A percentile compares a stretch with the other conserved stretches of the same genome.
phyloP scores from a whole-genome alignment of 2,329 filamentous ascomycete species.

The Aspergillus aculeatus region DNA sequence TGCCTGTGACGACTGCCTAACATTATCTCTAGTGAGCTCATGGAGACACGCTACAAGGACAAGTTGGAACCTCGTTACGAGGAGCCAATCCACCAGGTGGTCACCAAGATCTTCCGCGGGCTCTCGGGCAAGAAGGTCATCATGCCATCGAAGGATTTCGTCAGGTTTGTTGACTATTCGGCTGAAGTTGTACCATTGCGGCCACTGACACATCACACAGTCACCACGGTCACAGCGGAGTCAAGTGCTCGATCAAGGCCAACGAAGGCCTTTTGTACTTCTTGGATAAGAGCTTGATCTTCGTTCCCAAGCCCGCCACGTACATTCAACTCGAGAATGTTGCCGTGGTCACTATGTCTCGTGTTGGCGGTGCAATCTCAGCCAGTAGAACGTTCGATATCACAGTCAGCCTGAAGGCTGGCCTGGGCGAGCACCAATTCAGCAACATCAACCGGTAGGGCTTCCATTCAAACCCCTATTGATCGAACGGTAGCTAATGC shows the following conservation, averaged over 20 bases:
- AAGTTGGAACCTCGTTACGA: slow-evolving; percentile 89
- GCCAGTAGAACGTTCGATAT: slow-evolving; percentile 97
- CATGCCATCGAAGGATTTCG: slow-evolving; percentile 89
- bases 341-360: slow-evolving; percentile 87
- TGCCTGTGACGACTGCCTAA: slow-evolving; percentile 13
- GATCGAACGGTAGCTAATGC: slow-evolving; percentile 20
- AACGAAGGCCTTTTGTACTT: slow-evolving; percentile 98
- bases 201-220: slow-evolving; percentile 35
- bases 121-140: slow-evolving; percentile 94
- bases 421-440: slow-evolving; percentile 88
- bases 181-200: not conserved
- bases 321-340: slow-evolving; percentile 96
- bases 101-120: slow-evolving; percentile 92
- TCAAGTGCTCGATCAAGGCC: slow-evolving; percentile 99
- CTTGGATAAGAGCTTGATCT: slow-evolving; percentile 97
- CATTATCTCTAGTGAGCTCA: slow-evolving; percentile 56
- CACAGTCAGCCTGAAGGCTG: slow-evolving; percentile 83
- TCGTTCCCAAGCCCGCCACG: slow-evolving; percentile 95
- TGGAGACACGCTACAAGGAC: slow-evolving; percentile 84
- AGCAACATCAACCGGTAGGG: slow-evolving; percentile 89
- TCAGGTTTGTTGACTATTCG: slow-evolving; percentile 56
- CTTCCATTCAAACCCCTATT: slow-evolving; percentile 2
- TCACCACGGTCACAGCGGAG: slow-evolving; percentile 88
- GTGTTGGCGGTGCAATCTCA: slow-evolving; percentile 89
- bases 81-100: slow-evolving; percentile 86